Conservation (phyloP, 2,329 filamentous ascomycete genomes). For the Penicillium sp. region DNA sequence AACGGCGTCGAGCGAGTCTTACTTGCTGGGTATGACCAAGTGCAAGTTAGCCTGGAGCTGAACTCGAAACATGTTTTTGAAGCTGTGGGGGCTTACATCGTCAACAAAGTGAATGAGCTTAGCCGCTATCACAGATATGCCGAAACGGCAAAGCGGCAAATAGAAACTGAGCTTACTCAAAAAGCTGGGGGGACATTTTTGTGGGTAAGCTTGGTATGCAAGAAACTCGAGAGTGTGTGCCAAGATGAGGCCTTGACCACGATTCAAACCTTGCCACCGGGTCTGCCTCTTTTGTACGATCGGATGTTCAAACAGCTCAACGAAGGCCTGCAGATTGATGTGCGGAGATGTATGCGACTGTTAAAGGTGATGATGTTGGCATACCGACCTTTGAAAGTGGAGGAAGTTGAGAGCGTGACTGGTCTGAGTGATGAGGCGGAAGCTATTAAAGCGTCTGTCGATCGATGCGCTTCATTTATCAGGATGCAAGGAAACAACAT, state of each 20-base stretch:
- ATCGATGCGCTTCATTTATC: slow-evolving; percentile 29
- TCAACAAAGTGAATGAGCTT: too few species aligned
- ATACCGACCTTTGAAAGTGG: slow-evolving; percentile 26
- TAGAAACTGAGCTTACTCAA: too few species aligned
- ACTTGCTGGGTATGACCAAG: too few species aligned
- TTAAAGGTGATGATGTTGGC: slow-evolving; percentile 27
- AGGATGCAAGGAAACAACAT: slow-evolving; percentile 13
- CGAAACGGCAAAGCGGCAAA: too few species aligned
- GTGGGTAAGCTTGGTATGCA: slow-evolving; percentile 26
- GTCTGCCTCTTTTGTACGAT: slow-evolving; percentile 26
- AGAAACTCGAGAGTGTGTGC: slow-evolving; percentile 20
- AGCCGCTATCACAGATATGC: too few species aligned
- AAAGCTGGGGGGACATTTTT: too few species aligned
- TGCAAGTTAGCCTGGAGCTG: too few species aligned
- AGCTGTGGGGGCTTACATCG: too few species aligned
- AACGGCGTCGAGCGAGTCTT: too few species aligned
- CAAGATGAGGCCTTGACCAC: slow-evolving; percentile 7
- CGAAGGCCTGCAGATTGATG: slow-evolving; percentile 11
- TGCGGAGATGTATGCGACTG: slow-evolving; percentile 21
- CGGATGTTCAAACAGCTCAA: slow-evolving; percentile 22
- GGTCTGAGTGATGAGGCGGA: slow-evolving; percentile 18
- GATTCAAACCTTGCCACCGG: slow-evolving; percentile 23
- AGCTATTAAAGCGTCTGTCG: slow-evolving; percentile 3
- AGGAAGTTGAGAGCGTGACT: slow-evolving; percentile 25
- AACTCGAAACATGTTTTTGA: too few species aligned